Percentiles rank a stretch among this genome's conserved stretches.
Evolutionary conservation across 2,329 filamentous ascomycete species (phyloP).

Genomic region (Claviceps cyperi): DNA sequence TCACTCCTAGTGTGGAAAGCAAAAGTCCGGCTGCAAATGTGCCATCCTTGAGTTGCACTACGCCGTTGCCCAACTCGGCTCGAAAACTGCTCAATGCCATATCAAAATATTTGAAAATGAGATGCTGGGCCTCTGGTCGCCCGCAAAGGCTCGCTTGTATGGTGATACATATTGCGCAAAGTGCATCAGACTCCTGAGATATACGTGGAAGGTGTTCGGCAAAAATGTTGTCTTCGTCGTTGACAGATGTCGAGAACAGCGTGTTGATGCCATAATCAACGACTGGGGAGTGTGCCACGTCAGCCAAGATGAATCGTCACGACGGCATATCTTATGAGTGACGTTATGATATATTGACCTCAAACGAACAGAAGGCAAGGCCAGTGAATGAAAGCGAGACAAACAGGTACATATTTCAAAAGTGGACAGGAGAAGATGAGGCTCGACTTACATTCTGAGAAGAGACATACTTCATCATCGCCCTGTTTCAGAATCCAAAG

Average conservation of each 20-base stretch:
- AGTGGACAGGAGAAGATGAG: neutral
- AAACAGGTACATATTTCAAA: neutral
- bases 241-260: neutral
- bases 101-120: neutral
- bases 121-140: neutral
- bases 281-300: neutral
- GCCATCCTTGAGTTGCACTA: neutral
- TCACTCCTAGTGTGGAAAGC: neutral
- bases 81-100: neutral
- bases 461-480: neutral
- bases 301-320: neutral
- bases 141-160: neutral
- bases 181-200: neutral
- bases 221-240: constrained; percentile 1
- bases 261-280: neutral
- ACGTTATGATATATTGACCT: no score
- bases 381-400: no score
- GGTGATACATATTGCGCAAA: constrained; percentile 1
- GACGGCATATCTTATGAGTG: no score
- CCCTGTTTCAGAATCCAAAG: neutral
- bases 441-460: neutral
- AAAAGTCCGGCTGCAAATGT: constrained; percentile 2
- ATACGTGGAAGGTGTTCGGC: neutral
- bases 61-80: neutral
- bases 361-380: no score